Evolutionary conservation across 805 yeast genomes (phyloP).

Genomic region (Candida arabinofermentans): DNA sequence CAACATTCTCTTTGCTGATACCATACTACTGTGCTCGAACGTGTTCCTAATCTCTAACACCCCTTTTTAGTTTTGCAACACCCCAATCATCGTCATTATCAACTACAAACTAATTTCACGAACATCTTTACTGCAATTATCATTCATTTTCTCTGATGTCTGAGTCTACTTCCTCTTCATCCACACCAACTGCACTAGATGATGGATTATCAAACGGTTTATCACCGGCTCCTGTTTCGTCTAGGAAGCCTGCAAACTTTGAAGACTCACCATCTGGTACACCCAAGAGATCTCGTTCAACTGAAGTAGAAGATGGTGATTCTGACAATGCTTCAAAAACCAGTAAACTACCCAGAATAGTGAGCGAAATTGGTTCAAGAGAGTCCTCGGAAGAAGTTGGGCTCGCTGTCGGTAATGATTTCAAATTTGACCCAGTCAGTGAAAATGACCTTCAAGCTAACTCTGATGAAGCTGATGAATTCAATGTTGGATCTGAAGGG

Average conservation of each 20-base stretch:
- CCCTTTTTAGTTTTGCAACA: no score
- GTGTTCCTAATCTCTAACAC: no score
- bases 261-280: constrained; percentile 1
- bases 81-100: no score
- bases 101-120: no score
- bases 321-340: background rate
- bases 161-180: background rate
- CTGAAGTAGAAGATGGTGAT: constrained; percentile 1
- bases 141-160: background rate
- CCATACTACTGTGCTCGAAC: no score
- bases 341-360: constrained; percentile 1
- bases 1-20: no score
- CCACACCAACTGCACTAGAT: background rate
- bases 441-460: constrained; percentile 6
- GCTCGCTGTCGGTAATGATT: constrained; percentile 9
- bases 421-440: background rate
- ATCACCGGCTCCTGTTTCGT: background rate
- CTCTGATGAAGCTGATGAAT: constrained; percentile 1
- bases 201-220: background rate
- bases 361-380: background rate
- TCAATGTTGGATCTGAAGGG: constrained; percentile 3
- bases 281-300: constrained; percentile 11
- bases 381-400: constrained; percentile 2
- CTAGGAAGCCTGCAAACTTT: background rate
- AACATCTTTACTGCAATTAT: background rate